Conservation (phyloP, 805 yeast species). For the Grigorovia jiainica region DNA sequence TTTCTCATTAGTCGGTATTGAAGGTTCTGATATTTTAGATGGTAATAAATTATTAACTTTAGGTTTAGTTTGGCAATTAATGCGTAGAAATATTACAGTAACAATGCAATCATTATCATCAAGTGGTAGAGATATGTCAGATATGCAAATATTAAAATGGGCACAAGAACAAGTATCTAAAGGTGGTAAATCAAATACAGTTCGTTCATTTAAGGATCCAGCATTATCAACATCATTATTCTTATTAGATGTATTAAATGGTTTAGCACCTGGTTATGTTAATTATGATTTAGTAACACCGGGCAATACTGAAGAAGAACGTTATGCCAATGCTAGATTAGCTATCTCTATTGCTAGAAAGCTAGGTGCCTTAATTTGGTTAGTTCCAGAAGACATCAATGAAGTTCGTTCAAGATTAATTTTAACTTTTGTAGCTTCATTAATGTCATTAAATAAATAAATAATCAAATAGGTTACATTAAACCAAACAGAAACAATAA, state of each 20-base stretch:
- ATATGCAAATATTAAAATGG: conserved; percentile 85
- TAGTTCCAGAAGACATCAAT: conserved; percentile 98
- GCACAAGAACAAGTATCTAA: conserved; percentile 77
- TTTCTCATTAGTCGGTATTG: conserved; percentile 93
- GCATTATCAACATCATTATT: conserved; percentile 69
- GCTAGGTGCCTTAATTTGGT: conserved; percentile 94
- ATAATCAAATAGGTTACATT: neutral
- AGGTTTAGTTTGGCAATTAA: conserved; percentile 95
- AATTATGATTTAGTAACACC: conserved; percentile 85
- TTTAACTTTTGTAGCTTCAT: conserved; percentile 87
- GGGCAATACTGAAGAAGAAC: conserved; percentile 74
- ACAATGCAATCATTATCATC: conserved; percentile 67
- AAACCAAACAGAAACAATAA: neutral
- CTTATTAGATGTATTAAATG: conserved; percentile 82
- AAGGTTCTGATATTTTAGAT: conserved; percentile 94
- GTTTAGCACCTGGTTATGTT: conserved; percentile 94
- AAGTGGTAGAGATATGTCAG: conserved; percentile 69
- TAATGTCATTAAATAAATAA: conserved; percentile 59
- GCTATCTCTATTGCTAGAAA: conserved; percentile 98
- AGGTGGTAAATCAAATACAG: conserved; percentile 67
- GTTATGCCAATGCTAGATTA: conserved; percentile 87
- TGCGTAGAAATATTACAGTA: conserved; percentile 88
- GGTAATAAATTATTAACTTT: conserved; percentile 82
- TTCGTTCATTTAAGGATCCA: conserved; percentile 81
- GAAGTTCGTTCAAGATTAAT: conserved; percentile 93